A percentile compares a stretch with the other conserved stretches of the same genome.
These are phyloP conservation scores for Paramecium biaurelia DNA, from an alignment of 73 alveolate genomes.

Conservation along the genomic window DNA sequence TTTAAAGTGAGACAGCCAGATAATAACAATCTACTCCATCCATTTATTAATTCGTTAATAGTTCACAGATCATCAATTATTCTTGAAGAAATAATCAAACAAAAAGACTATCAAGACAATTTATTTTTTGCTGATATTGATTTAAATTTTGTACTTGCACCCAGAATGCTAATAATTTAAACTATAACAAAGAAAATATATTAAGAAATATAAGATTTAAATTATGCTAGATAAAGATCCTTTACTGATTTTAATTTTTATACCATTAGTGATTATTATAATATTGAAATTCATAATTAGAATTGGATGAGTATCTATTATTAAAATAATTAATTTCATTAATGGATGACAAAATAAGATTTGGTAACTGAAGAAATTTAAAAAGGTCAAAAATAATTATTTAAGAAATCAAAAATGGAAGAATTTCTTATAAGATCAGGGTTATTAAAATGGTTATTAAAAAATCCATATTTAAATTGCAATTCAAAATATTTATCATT, in stretches of 20 bases:
- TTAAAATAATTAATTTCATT: neutral
- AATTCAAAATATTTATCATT: neutral
- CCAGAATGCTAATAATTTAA: neutral
- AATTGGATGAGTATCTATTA: neutral
- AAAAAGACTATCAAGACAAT: neutral
- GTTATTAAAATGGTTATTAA: neutral
- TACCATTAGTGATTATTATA: neutral
- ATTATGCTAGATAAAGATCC: neutral
- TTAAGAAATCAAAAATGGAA: neutral
- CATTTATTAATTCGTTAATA: neutral
- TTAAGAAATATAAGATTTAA: neutral
- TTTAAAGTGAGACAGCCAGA: neutral
- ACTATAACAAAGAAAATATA: neutral
- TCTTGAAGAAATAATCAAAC: neutral
- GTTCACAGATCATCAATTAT: neutral
- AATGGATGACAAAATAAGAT: neutral
- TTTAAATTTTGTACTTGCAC: neutral
- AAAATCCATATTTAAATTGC: neutral
- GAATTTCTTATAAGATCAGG: neutral
- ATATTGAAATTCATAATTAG: neutral
- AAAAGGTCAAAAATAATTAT: neutral
- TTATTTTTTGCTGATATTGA: neutral
- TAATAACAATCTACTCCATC: neutral
- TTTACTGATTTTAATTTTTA: neutral
- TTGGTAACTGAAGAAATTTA: neutral